Evolutionary conservation across 2,329 filamentous ascomycete species (phyloP), one percentile per base, ranked within the genome.

Genomic region (Calonectria pseudoturangicola): DNA sequence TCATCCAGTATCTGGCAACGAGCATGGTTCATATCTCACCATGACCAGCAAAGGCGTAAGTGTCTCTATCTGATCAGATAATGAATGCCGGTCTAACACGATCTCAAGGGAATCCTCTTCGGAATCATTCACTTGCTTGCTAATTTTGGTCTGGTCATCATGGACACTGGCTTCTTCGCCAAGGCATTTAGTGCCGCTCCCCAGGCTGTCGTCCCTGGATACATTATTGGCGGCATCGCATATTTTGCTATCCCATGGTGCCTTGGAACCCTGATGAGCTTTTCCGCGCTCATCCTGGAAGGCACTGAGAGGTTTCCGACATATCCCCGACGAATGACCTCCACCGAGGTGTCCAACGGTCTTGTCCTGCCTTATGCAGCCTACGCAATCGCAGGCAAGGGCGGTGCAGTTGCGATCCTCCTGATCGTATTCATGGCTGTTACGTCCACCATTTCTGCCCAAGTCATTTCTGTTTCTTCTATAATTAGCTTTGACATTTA

Each of bases 401-500:
- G 93, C 10, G 93, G 93, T 58, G 93, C 93, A 0, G 91, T 89
- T 1, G 93, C 92, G 0, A 91, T 93, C 0, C 86, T 94, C 0
- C 84, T 95, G 5, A 88, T 94, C 67, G 90, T 93, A 13, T 94
- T 95, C 85, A 94, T 95, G 93, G 93, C 93, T 2, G 92, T 94
- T n/a, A 94, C 92, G 1, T 89, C 86, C 0, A 89, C 87, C 0
- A 84, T 88, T 2, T 88, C 86, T 0, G 87, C 88, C 0, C 87
- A 89, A 54, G 85, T 89, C 1, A 89, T 90, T 60, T 87, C 88
- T 1, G 87, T 89, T 2, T 88, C 86, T 5, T 89, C 87, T 0
- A 89, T 90, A 64, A 85, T 90, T 62, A 87, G 85, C 58, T 90
- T 89, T 64, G 88, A 90, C 54, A 87, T 90, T 1, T 90, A 89